Percentiles rank a stretch among this genome's conserved stretches.
Conservation (phyloP, 2,329 filamentous ascomycete genomes). For the Cadophora luteo-olivacea region DNA sequence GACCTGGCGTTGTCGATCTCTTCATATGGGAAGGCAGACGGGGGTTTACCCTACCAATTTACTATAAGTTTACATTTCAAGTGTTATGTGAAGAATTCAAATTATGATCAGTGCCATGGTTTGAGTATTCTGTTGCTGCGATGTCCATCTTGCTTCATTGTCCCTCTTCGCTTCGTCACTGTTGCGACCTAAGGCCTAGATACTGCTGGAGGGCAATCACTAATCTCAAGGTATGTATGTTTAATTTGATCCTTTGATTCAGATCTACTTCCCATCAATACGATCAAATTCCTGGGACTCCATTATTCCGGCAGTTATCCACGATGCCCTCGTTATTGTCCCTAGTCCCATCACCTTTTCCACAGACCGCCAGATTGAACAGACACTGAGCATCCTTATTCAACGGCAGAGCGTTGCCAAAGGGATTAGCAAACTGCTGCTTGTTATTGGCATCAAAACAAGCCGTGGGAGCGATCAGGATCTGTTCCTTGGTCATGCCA, state of each 20-base stretch:
- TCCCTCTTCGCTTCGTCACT: too few relatives aligned
- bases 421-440: background rate
- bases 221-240: too few relatives aligned
- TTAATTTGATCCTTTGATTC: too few relatives aligned
- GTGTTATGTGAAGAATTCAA: background rate
- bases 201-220: too few relatives aligned
- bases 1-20: background rate
- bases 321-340: background rate
- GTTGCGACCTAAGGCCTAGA: too few relatives aligned
- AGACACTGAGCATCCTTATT: background rate
- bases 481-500: constrained; percentile 5
- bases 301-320: background rate
- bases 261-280: too few relatives aligned
- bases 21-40: background rate
- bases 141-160: too few relatives aligned
- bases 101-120: too few relatives aligned
- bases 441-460: background rate
- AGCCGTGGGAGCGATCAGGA: background rate
- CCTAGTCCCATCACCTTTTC: background rate
- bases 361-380: background rate
- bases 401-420: background rate
- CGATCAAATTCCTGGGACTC: background rate
- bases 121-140: too few relatives aligned
- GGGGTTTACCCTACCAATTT: background rate
- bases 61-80: background rate